Evolutionary conservation across 805 yeast genomes (phyloP).

Genomic region (Monosporozyma solicola): DNA sequence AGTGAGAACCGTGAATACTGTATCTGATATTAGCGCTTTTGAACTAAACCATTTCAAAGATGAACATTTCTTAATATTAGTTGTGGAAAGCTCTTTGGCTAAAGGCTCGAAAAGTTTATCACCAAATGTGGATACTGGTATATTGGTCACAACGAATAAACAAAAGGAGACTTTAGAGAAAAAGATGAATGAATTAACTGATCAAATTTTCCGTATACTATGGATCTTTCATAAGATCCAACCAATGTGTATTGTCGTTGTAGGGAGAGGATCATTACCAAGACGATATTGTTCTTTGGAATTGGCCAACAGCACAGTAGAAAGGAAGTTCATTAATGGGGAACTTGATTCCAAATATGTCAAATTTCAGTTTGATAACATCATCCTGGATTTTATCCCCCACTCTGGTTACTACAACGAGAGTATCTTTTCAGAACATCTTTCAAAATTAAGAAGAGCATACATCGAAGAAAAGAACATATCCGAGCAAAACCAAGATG

Average conservation of each 20-base stretch:
- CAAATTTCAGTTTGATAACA: slow-evolving; percentile 45
- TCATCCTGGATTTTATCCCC: slow-evolving; percentile 29
- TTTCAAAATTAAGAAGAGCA: slow-evolving; percentile 55
- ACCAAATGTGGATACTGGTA: background rate
- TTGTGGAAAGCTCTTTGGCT: slow-evolving; percentile 65
- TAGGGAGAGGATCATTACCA: slow-evolving; percentile 75
- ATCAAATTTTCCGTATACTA: slow-evolving; percentile 29
- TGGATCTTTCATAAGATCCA: slow-evolving; percentile 59
- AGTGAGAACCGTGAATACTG: slow-evolving; percentile 69
- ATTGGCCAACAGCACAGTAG: slow-evolving; percentile 80
- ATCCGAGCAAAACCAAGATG: background rate
- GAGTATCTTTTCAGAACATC: slow-evolving; percentile 36
- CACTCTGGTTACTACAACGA: slow-evolving; percentile 27
- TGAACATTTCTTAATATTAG: slow-evolving; percentile 76
- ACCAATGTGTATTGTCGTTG: slow-evolving; percentile 71
- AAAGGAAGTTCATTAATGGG: slow-evolving; percentile 73
- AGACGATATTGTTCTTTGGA: slow-evolving; percentile 68
- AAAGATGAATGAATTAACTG: slow-evolving; percentile 26
- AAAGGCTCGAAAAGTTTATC: slow-evolving; percentile 1
- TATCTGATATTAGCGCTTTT: slow-evolving; percentile 86
- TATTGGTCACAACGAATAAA: slow-evolving; percentile 7
- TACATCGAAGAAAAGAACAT: slow-evolving; percentile 40
- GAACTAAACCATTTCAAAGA: slow-evolving; percentile 42
- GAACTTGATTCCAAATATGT: slow-evolving; percentile 70
- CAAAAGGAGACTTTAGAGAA: slow-evolving; percentile 18